Evolutionary conservation across 2,329 filamentous ascomycete species (phyloP).

Genomic region (Calycina marina): DNA sequence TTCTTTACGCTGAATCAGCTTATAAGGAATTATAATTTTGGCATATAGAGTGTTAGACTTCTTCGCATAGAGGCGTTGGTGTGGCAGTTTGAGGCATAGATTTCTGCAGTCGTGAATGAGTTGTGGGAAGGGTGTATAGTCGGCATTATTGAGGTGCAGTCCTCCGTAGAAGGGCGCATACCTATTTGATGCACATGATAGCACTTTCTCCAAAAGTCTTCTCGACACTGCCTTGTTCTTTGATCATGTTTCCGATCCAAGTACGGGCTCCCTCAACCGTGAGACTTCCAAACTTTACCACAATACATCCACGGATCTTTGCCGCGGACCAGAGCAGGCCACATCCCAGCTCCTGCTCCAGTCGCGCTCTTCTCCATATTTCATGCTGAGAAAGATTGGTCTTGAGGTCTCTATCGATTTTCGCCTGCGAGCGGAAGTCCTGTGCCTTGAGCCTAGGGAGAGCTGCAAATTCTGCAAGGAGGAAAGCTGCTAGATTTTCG

Average conservation of each 20-base stretch:
- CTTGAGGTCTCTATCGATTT: constrained; percentile 28
- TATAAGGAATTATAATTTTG: no score
- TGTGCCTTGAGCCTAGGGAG: constrained; percentile 71
- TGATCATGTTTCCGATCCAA: constrained; percentile 67
- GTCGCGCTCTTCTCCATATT: constrained; percentile 38
- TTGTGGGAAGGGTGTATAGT: no score
- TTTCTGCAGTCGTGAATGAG: no score
- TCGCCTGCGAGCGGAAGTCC: constrained; percentile 51
- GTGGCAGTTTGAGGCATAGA: no score
- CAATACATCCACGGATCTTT: constrained; percentile 63
- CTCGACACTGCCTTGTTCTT: constrained; percentile 57
- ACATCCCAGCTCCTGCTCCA: constrained; percentile 40
- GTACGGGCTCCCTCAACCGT: constrained; percentile 67
- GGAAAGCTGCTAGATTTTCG: constrained; percentile 52
- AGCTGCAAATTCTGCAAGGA: constrained; percentile 62
- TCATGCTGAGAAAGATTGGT: constrained; percentile 28
- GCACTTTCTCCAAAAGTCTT: constrained; percentile 66
- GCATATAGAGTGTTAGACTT: no score
- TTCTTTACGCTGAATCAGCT: no score
- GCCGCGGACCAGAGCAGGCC: constrained; percentile 73
- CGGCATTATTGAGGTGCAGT: no score
- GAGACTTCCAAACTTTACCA: constrained; percentile 80
- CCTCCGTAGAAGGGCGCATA: no score
- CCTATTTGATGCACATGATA: constrained; percentile 54
- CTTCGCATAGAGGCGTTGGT: no score